phyloP scores from a whole-genome alignment of 106 monocot species.

The Dendrobium officinale region DNA sequence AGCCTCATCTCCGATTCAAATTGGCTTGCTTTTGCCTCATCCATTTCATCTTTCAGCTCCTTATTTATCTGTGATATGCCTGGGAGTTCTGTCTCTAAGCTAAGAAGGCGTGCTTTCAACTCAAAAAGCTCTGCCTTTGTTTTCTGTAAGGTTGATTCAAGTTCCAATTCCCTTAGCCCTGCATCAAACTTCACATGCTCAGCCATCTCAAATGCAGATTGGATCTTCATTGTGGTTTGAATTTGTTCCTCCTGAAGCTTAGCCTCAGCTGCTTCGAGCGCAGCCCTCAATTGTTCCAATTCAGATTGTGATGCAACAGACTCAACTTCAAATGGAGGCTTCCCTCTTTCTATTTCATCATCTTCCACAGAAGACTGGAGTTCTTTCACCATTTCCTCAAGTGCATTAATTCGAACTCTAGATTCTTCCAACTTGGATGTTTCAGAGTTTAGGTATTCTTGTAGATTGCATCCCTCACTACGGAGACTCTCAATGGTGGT shows the following conservation, averaged over 20 bases:
- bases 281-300: constrained; percentile 29
- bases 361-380: constrained; percentile 8
- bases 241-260: constrained; percentile 51
- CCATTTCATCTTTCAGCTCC: constrained; percentile 22
- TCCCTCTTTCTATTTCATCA: not conserved
- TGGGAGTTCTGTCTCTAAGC: constrained; percentile 18
- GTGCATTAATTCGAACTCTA: constrained; percentile 21
- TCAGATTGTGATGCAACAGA: constrained; percentile 2
- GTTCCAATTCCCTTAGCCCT: constrained; percentile 12
- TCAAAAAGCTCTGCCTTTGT: constrained; percentile 16
- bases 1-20: constrained; percentile 18
- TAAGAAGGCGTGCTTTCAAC: constrained; percentile 22
- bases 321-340: not conserved
- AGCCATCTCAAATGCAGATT: constrained; percentile 36
- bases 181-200: constrained; percentile 27
- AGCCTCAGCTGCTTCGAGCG: constrained; percentile 38
- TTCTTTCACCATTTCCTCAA: constrained; percentile 40
- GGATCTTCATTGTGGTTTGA: constrained; percentile 28
- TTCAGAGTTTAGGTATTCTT: constrained; percentile 37
- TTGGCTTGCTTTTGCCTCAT: constrained; percentile 1
- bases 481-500: constrained; percentile 42
- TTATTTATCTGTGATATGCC: constrained; percentile 13
- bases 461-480: constrained; percentile 38
- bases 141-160: constrained; percentile 24
- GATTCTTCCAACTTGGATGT: constrained; percentile 66